Base-by-base conservation (phyloP, 768 basidiomycete species). In the Leucogyrophana mollusca region DNA sequence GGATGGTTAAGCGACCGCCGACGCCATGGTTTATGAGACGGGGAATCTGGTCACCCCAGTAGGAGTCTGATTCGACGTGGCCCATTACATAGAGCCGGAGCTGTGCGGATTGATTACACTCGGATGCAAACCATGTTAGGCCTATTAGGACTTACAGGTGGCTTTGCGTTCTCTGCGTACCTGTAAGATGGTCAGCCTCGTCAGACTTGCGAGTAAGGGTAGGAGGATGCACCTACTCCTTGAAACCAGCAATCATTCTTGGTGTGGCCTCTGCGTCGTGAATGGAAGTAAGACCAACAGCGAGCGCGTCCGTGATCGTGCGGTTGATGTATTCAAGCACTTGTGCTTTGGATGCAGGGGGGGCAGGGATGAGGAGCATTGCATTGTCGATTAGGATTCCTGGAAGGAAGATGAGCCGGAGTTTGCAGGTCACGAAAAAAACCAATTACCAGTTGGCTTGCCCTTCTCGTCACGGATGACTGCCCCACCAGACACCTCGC, bases 371-470 rank as follows among this genome's bases (percentile, higher is more conserved):
- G 25, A 94, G 75, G 11, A 62, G 57, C 81, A 93, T 91, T 0
- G 94, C 95, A 24, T 90, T 90, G 65, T 98, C 95, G 23, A 95
- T 70, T 50, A 94, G 85, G 16, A 93, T 68, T 5, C 90, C 90
- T 72, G 37, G 21, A 18, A 36, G 18, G 14, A 17, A 24, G 47
- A 25, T 45, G 38, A 34, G 8, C 17, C 21, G 16, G 3, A 41
- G 10, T 4, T n/a, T 9, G 7, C n/a, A 7, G 16, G 0, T 9
- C n/a, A 9, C 1, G 27, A 33, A 73, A 49, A 11, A 52, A 1
- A 2, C 8, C 3, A 46, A 63, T 54, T 58, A 75, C 91, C 91
- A 13, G 87, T 91, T 0, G 92, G 85, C 8, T 71, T 72, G 5
- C 86, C 88, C 18, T 69, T 47, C 0, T 50, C 42, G 55, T 86